Base-by-base conservation (phyloP, 306 rosid species). In the Alnus glutinosa region DNA sequence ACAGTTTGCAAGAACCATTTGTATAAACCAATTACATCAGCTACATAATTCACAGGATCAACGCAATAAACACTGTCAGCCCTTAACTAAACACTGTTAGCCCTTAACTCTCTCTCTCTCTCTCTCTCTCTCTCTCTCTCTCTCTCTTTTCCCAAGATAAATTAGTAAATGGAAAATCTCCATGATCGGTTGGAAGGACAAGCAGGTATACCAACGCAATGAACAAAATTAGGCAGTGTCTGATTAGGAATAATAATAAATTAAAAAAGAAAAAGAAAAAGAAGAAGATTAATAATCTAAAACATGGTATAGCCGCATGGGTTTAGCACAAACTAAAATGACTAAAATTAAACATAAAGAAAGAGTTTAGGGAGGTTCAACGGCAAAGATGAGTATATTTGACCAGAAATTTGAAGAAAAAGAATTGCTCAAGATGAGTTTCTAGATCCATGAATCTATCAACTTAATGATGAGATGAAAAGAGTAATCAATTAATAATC, bases 391-490 rank as follows among this genome's bases (percentile, higher is more conserved):
- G 52, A 49, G 52, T 49, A 10, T 12, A 42, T 49, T 49, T 49
- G 52, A 9, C 14, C 14, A 49, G 52, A 49, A 49, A 49, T 49
- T 49, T 2, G 14, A 49, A 49, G 52, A 49, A 9, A 12, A 49
- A 68, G 4, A 18, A 42, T 18, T 8, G 71, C 14, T 10, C 0
- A 19, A 42, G 72, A n/a, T 68, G 72, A 68, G 19, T 42, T 67
- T 68, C 16, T 37, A 68, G 72, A 68, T 68, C 72, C 51, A 68
- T 68, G 72, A 37, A 67, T 39, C 39, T 39, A 39, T 39, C 51
- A 37, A 42, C 30, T 42, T 3, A 16, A 37, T 18, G 30, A 8
- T 39, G 71, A 67, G 30, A 39, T 18, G 71, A 67, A 39, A 30
- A 67, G 1, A 34, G n/a, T 3, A 7, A 9, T 4, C 1, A 50